phyloP scores from a whole-genome alignment of 768 basidiomycete genomes.

The Termitomyces sp. region DNA sequence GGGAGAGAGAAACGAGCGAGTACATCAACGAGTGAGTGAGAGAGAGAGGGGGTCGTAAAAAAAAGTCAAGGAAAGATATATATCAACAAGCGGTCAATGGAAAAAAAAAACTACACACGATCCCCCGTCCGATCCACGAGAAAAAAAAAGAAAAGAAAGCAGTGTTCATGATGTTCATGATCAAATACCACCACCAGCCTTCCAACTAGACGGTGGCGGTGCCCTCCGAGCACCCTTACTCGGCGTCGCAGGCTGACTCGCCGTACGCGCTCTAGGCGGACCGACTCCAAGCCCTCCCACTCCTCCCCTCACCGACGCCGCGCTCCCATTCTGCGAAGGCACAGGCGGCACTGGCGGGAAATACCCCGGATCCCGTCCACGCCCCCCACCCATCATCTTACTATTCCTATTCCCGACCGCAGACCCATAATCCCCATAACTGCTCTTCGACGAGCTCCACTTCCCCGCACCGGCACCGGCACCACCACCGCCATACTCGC shows the following conservation, averaged over 20 bases:
- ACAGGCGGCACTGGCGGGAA: slow-evolving; percentile 36
- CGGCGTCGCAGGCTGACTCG: slow-evolving; percentile 39
- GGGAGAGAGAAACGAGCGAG: slow-evolving; percentile 5
- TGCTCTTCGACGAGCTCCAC: slow-evolving; percentile 55
- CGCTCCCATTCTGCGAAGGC: slow-evolving; percentile 17
- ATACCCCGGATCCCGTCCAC: slow-evolving; percentile 30
- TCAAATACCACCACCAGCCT: slow-evolving; percentile 25
- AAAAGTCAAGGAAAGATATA: slow-evolving; percentile 3
- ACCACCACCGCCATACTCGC: slow-evolving; percentile 48
- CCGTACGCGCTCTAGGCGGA: slow-evolving; percentile 30
- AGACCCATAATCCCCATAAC: slow-evolving; percentile 65
- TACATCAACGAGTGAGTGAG: not conserved
- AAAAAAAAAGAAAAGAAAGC: not conserved
- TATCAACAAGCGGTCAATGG: not conserved
- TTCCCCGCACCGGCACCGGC: slow-evolving; percentile 35
- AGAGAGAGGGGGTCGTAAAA: not conserved
- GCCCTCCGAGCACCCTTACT: slow-evolving; percentile 22
- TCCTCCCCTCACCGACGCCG: slow-evolving; percentile 9
- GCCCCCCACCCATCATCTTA: slow-evolving; percentile 13
- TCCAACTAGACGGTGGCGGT: slow-evolving; percentile 66
- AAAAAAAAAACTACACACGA: slow-evolving; percentile 1
- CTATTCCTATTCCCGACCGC: slow-evolving; percentile 24
- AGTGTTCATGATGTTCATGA: no score
- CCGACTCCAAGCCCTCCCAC: not conserved
- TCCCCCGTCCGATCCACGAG: not conserved